A percentile compares a stretch with the other conserved stretches of the same genome.
Evolutionary conservation across 306 rosid genomes (phyloP).

Genomic region (Hylodesmum podocarpum): DNA sequence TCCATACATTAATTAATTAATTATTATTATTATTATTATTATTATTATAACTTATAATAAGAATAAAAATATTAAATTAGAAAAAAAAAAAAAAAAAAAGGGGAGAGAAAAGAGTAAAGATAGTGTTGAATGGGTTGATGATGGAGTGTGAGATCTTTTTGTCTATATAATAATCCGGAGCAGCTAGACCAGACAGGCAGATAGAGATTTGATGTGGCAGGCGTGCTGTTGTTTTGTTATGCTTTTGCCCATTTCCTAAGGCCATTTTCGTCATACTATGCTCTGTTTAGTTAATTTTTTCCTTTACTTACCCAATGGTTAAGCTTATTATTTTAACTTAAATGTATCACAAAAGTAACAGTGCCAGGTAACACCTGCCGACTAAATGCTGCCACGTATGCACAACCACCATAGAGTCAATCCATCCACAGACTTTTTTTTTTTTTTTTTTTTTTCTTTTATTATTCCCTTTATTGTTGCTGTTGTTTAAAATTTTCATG

Average conservation of each 20-base stretch:
- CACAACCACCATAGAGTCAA: not conserved
- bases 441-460: too few relatives aligned
- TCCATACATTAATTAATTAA: constrained; percentile 26
- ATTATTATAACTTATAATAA: not conserved
- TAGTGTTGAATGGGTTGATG: not conserved
- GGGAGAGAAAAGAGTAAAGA: not conserved
- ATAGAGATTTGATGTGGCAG: constrained; percentile 29
- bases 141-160: constrained; percentile 25
- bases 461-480: too few relatives aligned
- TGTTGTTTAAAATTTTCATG: too few relatives aligned
- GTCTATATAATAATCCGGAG: constrained; percentile 26
- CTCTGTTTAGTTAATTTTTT: too few relatives aligned
- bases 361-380: constrained; percentile 47
- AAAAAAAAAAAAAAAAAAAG: too few relatives aligned
- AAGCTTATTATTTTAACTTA: not conserved
- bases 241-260: not conserved
- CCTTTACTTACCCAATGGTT: not conserved
- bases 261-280: not conserved
- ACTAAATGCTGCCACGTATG: constrained; percentile 49
- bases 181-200: not conserved
- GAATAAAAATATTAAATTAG: not conserved
- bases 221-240: too few relatives aligned
- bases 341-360: not conserved
- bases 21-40: not conserved
- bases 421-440: constrained; percentile 9